Evolutionary conservation across 148 eudicot genomes (phyloP).

Genomic region (Dianthus caryophyllus): DNA sequence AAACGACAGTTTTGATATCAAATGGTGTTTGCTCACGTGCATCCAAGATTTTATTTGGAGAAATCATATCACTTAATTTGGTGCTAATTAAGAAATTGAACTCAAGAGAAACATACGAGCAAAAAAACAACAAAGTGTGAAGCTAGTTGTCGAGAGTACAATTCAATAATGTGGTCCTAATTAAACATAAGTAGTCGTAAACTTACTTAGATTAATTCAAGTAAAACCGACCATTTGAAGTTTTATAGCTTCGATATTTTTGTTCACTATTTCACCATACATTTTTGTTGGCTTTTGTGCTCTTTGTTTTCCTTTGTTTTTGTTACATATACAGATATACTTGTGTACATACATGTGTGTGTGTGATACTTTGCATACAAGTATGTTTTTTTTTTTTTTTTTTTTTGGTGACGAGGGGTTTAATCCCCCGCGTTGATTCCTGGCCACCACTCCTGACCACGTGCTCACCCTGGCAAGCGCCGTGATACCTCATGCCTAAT

Average conservation of each 20-base stretch:
- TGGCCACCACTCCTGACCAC: too few relatives aligned
- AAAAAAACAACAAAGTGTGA: background rate
- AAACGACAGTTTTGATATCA: too few relatives aligned
- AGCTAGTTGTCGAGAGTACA: slow-evolving; percentile 7
- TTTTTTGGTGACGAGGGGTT: too few relatives aligned
- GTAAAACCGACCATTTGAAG: slow-evolving; percentile 20
- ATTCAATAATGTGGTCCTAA: background rate
- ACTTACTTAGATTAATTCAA: background rate
- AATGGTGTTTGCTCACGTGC: slow-evolving; percentile 16
- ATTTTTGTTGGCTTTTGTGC: slow-evolving; percentile 21
- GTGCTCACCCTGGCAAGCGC: too few relatives aligned
- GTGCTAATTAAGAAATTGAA: too few relatives aligned
- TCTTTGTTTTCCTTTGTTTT: slow-evolving; percentile 10
- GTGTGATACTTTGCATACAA: slow-evolving; percentile 12
- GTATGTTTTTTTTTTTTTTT: too few relatives aligned
- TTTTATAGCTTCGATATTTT: slow-evolving; percentile 23
- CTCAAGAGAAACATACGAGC: background rate
- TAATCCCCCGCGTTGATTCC: too few relatives aligned
- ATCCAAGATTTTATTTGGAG: slow-evolving; percentile 8
- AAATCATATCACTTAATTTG: too few relatives aligned
- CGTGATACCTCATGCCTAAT: too few relatives aligned
- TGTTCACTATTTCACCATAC: slow-evolving; percentile 15
- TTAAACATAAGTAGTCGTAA: too few relatives aligned
- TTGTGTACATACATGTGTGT: background rate
- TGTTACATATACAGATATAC: too few relatives aligned